Base-by-base conservation (phyloP, 78 protist species). In the Mastigamoeba balamuthi region DNA sequence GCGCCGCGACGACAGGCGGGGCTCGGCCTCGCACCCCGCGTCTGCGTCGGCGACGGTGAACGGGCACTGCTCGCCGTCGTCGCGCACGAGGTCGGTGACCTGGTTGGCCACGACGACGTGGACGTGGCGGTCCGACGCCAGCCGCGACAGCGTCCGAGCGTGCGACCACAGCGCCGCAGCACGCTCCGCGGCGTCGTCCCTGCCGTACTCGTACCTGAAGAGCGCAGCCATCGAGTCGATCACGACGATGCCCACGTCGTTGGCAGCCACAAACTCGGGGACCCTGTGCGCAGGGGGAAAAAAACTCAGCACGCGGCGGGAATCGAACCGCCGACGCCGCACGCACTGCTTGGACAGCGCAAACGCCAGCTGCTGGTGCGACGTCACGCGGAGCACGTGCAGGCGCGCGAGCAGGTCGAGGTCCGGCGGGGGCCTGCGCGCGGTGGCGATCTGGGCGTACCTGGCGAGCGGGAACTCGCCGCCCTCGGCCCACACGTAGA, bases 211-310 rank as follows among this genome's bases (percentile, higher is more conserved):
- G 68, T 74, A 63, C 8, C 85, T 71, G 29, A 75, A 64, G 75
- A 66, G 81, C 66, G 74, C 48, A 23, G 85, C 79, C 25, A 81
- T 3, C 29, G 85, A 81, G 63, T 81, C 85, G 52, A 81, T 25
- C 17, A 81, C 76, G 23, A 81, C 25, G 8, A 10, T 35, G 43
- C 17, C 17, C 33, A 48, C 58, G 58, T 48, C 17, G 17, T 48
- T 48, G 58, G 17, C 17, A 25, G 17, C 17, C 17, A 17, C 17
- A 48, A 17, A 48, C 58, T 48, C 17, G 58, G 17, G 58, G 17
- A 48, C 17, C 58, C 33, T 25, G 17, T 48, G 58, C 17, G 58
- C 58, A 48, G 58, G 17, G 33, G 17, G 17, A 48, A 25, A 48
- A 17, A 17, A 48, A 48, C 17, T 48, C 58, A 17, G 17, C 58